phyloP scores from a whole-genome alignment of 1,139 yeast species.

The Blastobotrys elegans region DNA sequence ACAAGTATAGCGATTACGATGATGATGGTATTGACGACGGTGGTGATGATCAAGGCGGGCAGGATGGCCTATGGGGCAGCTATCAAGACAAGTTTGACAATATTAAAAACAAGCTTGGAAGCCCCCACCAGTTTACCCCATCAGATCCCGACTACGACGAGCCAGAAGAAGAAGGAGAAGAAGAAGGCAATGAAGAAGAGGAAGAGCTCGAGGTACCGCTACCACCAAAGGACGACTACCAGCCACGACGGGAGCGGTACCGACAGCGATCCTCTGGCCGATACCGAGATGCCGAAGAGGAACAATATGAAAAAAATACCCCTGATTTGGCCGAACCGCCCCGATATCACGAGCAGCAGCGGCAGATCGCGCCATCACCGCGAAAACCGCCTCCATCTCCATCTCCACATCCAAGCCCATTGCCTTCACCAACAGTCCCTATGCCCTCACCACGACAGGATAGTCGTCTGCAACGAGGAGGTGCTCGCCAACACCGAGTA shows the following conservation, averaged over 20 bases:
- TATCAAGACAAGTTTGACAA: not conserved
- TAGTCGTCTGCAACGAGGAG: not conserved
- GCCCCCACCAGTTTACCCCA: not conserved
- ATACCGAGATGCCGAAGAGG: not conserved
- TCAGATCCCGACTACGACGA: not conserved
- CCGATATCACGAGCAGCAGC: not conserved
- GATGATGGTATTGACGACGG: not conserved
- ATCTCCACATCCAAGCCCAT: not conserved
- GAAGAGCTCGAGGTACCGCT: too few relatives aligned
- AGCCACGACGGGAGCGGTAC: too few relatives aligned
- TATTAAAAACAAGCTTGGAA: not conserved
- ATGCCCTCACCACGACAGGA: not conserved
- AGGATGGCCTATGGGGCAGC: not conserved
- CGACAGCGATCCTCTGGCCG: not conserved
- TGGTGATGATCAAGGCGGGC: not conserved
- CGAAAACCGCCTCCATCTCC: not conserved
- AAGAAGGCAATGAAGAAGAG: not conserved
- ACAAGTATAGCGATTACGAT: not conserved
- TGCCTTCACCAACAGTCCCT: not conserved
- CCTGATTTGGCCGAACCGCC: not conserved
- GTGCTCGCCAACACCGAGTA: not conserved
- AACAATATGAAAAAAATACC: not conserved
- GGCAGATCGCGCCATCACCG: not conserved
- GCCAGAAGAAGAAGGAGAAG: not conserved
- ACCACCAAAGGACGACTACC: too few relatives aligned